Evolutionary conservation across 2,329 filamentous ascomycete species (phyloP).

Genomic region (Coniochaeta ligniaria): DNA sequence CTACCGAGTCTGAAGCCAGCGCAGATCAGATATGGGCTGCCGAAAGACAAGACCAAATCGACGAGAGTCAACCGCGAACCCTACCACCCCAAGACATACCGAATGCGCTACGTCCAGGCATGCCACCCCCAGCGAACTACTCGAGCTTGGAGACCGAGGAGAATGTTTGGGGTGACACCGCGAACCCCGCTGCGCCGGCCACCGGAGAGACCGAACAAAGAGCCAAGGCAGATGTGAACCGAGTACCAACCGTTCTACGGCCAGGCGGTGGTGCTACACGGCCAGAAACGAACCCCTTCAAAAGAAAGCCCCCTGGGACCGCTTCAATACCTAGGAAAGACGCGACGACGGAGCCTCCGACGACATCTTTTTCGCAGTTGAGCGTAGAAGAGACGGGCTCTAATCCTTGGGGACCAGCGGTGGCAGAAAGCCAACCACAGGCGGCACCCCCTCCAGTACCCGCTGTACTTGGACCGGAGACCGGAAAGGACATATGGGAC

Average conservation of each 20-base stretch:
- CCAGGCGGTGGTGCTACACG: constrained; percentile 15
- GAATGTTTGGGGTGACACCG: constrained; percentile 25
- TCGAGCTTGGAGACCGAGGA: constrained; percentile 22
- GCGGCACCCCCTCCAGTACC: constrained; percentile 8
- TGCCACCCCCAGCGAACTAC: constrained; percentile 8
- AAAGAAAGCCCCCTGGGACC: constrained; percentile 30
- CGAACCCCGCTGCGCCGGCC: neutral
- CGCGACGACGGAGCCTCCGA: constrained; percentile 12
- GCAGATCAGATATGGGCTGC: constrained; percentile 21
- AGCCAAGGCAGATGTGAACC: constrained; percentile 4
- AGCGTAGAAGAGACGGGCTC: constrained; percentile 31
- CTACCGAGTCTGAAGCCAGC: constrained; percentile 23
- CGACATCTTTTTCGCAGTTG: constrained; percentile 33
- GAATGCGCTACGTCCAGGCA: constrained; percentile 23
- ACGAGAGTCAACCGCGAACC: constrained; percentile 3
- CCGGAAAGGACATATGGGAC: constrained; percentile 27
- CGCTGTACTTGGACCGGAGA: constrained; percentile 20
- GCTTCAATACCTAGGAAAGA: neutral
- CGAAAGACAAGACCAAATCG: constrained; percentile 5
- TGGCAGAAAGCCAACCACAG: constrained; percentile 21
- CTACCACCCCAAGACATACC: constrained; percentile 16
- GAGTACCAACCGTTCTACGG: constrained; percentile 11
- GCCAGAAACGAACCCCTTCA: constrained; percentile 46
- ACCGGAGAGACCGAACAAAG: constrained; percentile 2
- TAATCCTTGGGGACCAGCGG: constrained; percentile 37